phyloP scores from a whole-genome alignment of 2,329 filamentous ascomycete genomes.

The Botrytis cinerea region DNA sequence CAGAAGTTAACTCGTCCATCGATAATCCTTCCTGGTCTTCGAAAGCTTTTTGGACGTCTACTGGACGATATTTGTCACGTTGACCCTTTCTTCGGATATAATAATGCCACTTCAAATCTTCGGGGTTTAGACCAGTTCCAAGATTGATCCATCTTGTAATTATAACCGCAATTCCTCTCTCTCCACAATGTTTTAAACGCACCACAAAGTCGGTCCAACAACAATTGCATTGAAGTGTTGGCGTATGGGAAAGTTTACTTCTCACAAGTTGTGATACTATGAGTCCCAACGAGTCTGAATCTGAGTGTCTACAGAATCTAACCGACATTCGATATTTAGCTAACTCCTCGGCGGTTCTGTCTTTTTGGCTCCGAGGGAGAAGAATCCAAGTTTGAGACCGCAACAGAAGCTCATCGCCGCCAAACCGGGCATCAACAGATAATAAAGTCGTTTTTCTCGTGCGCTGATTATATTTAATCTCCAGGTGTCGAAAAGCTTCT shows the following conservation, averaged over 20 bases:
- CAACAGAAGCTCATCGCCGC: constrained; percentile 21
- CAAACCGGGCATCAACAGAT: constrained; percentile 20
- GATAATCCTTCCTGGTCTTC: constrained; percentile 21
- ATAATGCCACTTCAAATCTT: constrained; percentile 26
- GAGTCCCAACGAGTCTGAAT: neutral
- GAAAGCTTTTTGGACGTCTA: constrained; percentile 20
- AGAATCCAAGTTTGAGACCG: constrained; percentile 32
- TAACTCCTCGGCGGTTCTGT: constrained; percentile 19
- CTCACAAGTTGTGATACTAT: constrained; percentile 24
- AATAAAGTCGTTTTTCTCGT: neutral
- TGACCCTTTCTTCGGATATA: constrained; percentile 9
- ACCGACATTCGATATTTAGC: neutral
- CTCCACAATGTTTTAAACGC: constrained; percentile 27
- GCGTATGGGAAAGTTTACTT: constrained; percentile 20
- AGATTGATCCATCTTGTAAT: constrained; percentile 27
- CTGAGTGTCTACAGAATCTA: constrained; percentile 26
- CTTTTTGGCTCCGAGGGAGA: constrained; percentile 24
- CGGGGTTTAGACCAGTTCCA: constrained; percentile 24
- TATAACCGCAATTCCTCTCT: constrained; percentile 24
- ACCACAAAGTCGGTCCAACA: constrained; percentile 30
- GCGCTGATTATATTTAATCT: neutral
- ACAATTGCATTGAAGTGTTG: constrained; percentile 25
- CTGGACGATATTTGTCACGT: neutral
- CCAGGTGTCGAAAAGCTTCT: neutral
- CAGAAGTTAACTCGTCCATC: constrained; percentile 23